A percentile compares a stretch with the other conserved stretches of the same genome.
These are phyloP conservation scores for Suhomyces sp. DNA, from an alignment of 805 yeast species.

Conservation along the genomic window DNA sequence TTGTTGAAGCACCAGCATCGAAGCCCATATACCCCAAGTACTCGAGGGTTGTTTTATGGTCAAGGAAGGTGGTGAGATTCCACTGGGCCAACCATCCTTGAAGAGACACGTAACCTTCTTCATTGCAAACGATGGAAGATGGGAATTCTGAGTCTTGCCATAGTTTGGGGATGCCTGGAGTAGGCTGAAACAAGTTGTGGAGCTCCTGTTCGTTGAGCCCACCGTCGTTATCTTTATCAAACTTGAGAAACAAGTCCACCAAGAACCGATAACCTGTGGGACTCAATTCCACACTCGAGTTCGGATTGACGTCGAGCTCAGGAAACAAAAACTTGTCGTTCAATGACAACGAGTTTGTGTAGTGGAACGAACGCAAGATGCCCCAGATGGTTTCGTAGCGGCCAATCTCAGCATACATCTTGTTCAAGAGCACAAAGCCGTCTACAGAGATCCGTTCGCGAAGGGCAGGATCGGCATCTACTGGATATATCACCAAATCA, in stretches of 20 bases:
- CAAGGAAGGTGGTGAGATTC: slow-evolving; percentile 92
- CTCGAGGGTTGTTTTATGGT: slow-evolving; percentile 78
- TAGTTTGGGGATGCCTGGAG: slow-evolving; percentile 86
- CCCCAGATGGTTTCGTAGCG: slow-evolving; percentile 98
- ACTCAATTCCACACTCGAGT: slow-evolving; percentile 83
- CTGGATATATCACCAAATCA: slow-evolving; percentile 31
- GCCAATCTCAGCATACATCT: slow-evolving; percentile 83
- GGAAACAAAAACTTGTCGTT: slow-evolving; percentile 81
- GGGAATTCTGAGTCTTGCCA: slow-evolving; percentile 92
- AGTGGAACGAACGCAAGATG: slow-evolving; percentile 79
- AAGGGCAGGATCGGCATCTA: neutral
- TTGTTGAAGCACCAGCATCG: slow-evolving; percentile 45
- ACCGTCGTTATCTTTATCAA: slow-evolving; percentile 95
- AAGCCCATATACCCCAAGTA: slow-evolving; percentile 90
- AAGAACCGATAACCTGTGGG: slow-evolving; percentile 90
- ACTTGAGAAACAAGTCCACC: slow-evolving; percentile 82
- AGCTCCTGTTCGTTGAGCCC: slow-evolving; percentile 80
- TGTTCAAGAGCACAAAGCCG: slow-evolving; percentile 77
- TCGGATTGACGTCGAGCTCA: slow-evolving; percentile 64
- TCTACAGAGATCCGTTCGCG: slow-evolving; percentile 59
- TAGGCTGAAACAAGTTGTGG: slow-evolving; percentile 68
- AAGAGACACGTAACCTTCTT: slow-evolving; percentile 81
- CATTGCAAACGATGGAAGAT: slow-evolving; percentile 81
- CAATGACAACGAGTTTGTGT: slow-evolving; percentile 86
- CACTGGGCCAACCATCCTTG: slow-evolving; percentile 99